Conservation (phyloP, 345 rosid genomes). For the Murraya paniculata region DNA sequence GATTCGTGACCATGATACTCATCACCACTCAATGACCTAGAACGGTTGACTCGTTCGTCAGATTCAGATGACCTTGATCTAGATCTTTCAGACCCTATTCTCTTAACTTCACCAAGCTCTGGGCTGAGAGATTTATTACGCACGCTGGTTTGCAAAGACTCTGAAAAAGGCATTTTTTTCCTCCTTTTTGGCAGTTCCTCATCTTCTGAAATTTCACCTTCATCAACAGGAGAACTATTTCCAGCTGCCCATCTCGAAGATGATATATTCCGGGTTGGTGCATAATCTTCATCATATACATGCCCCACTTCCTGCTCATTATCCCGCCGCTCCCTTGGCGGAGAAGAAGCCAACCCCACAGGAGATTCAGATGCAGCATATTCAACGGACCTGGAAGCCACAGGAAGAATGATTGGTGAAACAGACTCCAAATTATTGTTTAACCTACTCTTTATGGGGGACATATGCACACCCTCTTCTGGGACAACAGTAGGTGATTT, state of each 20-base stretch:
- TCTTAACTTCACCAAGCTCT: slow-evolving; percentile 52
- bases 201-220: slow-evolving; percentile 80
- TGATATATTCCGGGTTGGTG: slow-evolving; percentile 77
- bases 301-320: slow-evolving; percentile 40
- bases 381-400: slow-evolving; percentile 22
- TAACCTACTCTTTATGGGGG: slow-evolving; percentile 36
- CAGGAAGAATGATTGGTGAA: slow-evolving; percentile 31
- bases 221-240: slow-evolving; percentile 78
- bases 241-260: slow-evolving; percentile 98
- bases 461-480: slow-evolving; percentile 37
- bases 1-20: slow-evolving; percentile 45
- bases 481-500: slow-evolving; percentile 39
- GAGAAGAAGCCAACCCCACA: slow-evolving; percentile 29
- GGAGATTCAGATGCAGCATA: slow-evolving; percentile 34
- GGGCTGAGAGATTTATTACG: slow-evolving; percentile 57
- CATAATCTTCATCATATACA: slow-evolving; percentile 69
- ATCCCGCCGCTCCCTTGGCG: slow-evolving; percentile 37
- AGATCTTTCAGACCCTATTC: slow-evolving; percentile 52
- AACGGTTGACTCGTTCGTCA: slow-evolving; percentile 44
- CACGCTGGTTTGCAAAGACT: slow-evolving; percentile 36
- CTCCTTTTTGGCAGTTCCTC: slow-evolving; percentile 58
- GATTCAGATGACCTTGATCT: slow-evolving; percentile 63
- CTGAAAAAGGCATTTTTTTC: slow-evolving; percentile 46
- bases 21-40: slow-evolving; percentile 57
- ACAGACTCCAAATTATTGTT: slow-evolving; percentile 26